phyloP scores from a whole-genome alignment of 257 asterid species.

The Buddleja alternifolia region DNA sequence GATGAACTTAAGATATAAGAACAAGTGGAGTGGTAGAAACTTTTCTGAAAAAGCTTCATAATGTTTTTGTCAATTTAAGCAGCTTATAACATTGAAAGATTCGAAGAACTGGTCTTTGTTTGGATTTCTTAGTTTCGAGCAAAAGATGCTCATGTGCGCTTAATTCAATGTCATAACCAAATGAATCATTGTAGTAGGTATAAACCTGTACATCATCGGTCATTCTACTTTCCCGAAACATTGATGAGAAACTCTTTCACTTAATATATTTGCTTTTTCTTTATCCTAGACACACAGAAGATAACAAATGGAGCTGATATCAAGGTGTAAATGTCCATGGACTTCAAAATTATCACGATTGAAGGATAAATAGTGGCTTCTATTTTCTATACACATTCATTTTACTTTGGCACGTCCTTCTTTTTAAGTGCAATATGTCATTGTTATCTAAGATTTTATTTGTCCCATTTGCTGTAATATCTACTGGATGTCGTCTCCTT shows the following conservation, averaged over 20 bases:
- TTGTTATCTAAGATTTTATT: not conserved
- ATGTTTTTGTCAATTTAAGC: not conserved
- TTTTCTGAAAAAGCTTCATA: not conserved
- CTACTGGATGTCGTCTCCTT: not conserved
- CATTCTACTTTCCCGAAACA: slow-evolving; percentile 11
- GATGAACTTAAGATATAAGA: not conserved
- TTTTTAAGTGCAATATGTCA: not conserved
- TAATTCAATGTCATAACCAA: not conserved
- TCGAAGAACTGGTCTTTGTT: slow-evolving; percentile 9
- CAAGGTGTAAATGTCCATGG: not conserved
- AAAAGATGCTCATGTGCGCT: not conserved
- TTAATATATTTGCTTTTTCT: not conserved
- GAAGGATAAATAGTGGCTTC: slow-evolving; percentile 11
- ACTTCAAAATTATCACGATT: not conserved
- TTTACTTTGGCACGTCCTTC: not conserved
- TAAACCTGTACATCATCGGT: not conserved
- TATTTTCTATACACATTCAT: not conserved
- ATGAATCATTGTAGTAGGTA: slow-evolving; percentile 17
- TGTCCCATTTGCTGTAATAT: not conserved
- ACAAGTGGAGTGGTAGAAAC: not conserved
- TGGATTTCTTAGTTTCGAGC: not conserved
- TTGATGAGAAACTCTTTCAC: not conserved
- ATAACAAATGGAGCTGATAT: slow-evolving; percentile 8
- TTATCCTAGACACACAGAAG: slow-evolving; percentile 10
- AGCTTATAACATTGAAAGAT: slow-evolving; percentile 9